These are phyloP conservation scores for Zygotorulaspora florentina DNA, from an alignment of 805 yeast genomes.

Conservation along the genomic window DNA sequence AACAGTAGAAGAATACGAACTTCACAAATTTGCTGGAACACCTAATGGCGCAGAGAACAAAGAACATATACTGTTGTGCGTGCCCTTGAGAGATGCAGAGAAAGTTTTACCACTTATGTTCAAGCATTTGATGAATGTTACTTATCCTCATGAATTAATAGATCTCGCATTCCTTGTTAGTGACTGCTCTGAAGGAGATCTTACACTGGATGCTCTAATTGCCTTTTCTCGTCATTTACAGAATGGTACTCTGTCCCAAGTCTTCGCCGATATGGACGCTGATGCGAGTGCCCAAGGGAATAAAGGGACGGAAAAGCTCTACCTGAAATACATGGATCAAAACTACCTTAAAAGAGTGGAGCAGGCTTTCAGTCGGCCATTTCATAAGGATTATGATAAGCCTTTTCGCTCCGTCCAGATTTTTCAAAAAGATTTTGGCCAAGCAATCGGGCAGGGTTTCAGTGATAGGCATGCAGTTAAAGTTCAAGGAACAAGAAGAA, in stretches of 20 bases:
- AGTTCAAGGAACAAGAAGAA: constrained; percentile 79
- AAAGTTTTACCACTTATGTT: constrained; percentile 76
- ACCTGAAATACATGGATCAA: constrained; percentile 65
- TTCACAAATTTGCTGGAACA: constrained; percentile 53
- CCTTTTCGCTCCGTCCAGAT: constrained; percentile 80
- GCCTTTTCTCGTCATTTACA: constrained; percentile 66
- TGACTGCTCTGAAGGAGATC: constrained; percentile 67
- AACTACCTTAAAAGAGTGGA: constrained; percentile 54
- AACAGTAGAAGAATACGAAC: constrained; percentile 58
- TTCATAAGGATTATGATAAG: constrained; percentile 54
- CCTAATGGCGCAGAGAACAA: constrained; percentile 46
- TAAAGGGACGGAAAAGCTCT: constrained; percentile 57
- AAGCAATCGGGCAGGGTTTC: constrained; percentile 79
- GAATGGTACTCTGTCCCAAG: constrained; percentile 56
- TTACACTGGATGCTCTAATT: constrained; percentile 59
- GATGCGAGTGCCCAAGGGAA: constrained; percentile 39
- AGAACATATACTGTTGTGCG: constrained; percentile 63
- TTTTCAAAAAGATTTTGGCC: constrained; percentile 79
- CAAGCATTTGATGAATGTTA: constrained; percentile 78
- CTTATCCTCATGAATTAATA: constrained; percentile 74
- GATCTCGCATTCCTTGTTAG: constrained; percentile 79
- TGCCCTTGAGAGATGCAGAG: constrained; percentile 79
- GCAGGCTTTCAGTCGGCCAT: constrained; percentile 61
- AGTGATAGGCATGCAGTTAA: constrained; percentile 80
- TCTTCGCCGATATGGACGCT: constrained; percentile 35